Conservation (phyloP, 192 early-diverging fungal species). For the Allomyces arbusculus region DNA sequence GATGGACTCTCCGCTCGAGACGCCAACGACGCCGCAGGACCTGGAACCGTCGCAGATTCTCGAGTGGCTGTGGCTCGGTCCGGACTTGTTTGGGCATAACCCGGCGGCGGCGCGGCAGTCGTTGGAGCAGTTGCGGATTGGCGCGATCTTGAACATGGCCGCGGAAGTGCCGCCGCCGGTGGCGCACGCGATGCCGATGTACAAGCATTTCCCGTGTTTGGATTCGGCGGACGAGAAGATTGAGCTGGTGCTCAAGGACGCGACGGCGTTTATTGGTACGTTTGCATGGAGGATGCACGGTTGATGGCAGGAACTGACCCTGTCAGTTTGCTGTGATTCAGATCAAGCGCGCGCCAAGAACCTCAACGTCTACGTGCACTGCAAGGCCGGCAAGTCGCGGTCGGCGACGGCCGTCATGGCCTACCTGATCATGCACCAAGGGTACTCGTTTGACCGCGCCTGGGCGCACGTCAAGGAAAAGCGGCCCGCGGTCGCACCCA, state of each 20-base stretch:
- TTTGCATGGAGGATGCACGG: neutral
- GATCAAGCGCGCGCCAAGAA: conserved; percentile 10
- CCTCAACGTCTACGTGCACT: conserved; percentile 24
- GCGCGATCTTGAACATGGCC: conserved; percentile 32
- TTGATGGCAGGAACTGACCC: too few species aligned
- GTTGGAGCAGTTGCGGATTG: conserved; percentile 14
- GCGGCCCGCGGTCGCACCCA: conserved; percentile 22
- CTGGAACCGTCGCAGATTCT: conserved; percentile 12
- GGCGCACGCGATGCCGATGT: conserved; percentile 4
- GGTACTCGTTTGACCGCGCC: conserved; percentile 19
- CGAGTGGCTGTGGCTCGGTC: conserved; percentile 16
- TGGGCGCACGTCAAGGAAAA: conserved; percentile 18
- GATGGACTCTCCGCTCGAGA: neutral
- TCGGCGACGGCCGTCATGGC: conserved; percentile 25
- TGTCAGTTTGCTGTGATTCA: neutral
- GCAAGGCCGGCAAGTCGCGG: conserved; percentile 26
- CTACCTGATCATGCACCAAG: conserved; percentile 16
- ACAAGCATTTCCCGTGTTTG: conserved; percentile 15
- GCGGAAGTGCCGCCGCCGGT: conserved; percentile 14
- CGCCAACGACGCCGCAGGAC: neutral
- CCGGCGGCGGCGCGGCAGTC: conserved; percentile 10
- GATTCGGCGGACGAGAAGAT: conserved; percentile 26
- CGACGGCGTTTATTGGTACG: conserved; percentile 22
- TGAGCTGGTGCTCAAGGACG: conserved; percentile 20
- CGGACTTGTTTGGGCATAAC: conserved; percentile 16